A percentile compares a stretch with the other conserved stretches of the same genome.
These are phyloP conservation scores for Cutaneotrichosporon cyanovorans DNA, from an alignment of 1,284 basidiomycete genomes.

Conservation along the genomic window DNA sequence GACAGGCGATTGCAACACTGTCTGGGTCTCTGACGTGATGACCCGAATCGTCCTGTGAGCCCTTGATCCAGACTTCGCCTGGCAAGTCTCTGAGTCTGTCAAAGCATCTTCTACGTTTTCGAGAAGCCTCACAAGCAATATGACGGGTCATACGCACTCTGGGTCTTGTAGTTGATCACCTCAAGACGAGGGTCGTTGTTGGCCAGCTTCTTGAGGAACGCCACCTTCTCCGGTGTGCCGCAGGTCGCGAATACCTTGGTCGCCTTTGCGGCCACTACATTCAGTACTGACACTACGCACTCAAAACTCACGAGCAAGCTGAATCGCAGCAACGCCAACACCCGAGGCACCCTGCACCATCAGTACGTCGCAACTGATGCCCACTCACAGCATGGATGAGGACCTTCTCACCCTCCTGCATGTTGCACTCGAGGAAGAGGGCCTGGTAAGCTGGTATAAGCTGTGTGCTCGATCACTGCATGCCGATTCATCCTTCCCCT, in stretches of 20 bases:
- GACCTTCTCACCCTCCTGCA: slow-evolving; percentile 66
- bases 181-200: slow-evolving; percentile 56
- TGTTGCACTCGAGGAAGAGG: slow-evolving; percentile 60
- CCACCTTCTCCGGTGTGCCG: slow-evolving; percentile 74
- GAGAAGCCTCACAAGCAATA: too few species aligned
- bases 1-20: too few species aligned
- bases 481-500: too few species aligned
- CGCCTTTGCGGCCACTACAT: slow-evolving; percentile 34
- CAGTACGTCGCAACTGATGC: not conserved
- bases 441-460: slow-evolving; percentile 65
- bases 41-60: too few species aligned
- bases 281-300: slow-evolving; percentile 19
- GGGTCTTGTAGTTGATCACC: slow-evolving; percentile 75
- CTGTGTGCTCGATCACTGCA: too few species aligned
- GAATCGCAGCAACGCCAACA: slow-evolving; percentile 84
- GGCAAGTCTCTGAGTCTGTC: too few species aligned
- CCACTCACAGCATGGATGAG: slow-evolving; percentile 68
- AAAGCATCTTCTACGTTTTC: too few species aligned
- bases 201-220: slow-evolving; percentile 56
- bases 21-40: too few species aligned
- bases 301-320: slow-evolving; percentile 70
- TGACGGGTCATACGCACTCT: slow-evolving; percentile 50
- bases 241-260: slow-evolving; percentile 73
- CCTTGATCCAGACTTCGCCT: too few species aligned
- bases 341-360: slow-evolving; percentile 62